Evolutionary conservation across 2,329 filamentous ascomycete species (phyloP).

Genomic region (Epichloe brachyelytri): DNA sequence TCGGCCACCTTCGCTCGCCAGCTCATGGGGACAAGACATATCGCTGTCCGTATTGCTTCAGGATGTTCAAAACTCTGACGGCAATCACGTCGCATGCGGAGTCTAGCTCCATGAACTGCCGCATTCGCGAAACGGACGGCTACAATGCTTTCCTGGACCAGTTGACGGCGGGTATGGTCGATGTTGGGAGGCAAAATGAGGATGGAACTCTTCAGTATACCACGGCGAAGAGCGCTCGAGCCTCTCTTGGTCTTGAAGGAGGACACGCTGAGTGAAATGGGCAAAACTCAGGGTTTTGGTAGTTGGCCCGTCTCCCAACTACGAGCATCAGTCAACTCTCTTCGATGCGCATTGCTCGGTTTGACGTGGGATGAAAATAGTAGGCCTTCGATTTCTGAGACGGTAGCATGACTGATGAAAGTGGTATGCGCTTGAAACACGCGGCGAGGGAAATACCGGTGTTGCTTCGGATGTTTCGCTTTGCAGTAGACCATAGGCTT

Average conservation of each 20-base stretch:
- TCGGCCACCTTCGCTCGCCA: slow-evolving; percentile 30
- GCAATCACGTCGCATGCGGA: slow-evolving; percentile 37
- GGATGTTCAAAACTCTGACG: slow-evolving; percentile 26
- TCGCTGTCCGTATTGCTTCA: slow-evolving; percentile 32
- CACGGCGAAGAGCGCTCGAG: slow-evolving; percentile 9
- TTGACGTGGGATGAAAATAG: too few relatives aligned
- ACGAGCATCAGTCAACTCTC: too few relatives aligned
- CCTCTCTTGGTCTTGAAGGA: background rate
- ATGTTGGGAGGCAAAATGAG: slow-evolving; percentile 11
- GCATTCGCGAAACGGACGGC: slow-evolving; percentile 26
- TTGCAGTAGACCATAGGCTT: too few relatives aligned
- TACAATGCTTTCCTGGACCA: slow-evolving; percentile 22
- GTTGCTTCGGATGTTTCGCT: too few relatives aligned
- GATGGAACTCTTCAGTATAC: slow-evolving; percentile 18
- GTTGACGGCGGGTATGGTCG: slow-evolving; percentile 19
- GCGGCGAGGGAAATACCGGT: too few relatives aligned
- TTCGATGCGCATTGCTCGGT: too few relatives aligned
- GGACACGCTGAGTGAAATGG: too few relatives aligned
- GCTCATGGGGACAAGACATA: slow-evolving; percentile 24
- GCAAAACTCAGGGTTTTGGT: background rate
- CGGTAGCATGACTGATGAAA: too few relatives aligned
- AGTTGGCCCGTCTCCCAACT: background rate
- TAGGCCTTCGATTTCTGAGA: too few relatives aligned
- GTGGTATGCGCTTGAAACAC: too few relatives aligned
- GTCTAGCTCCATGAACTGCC: slow-evolving; percentile 27